Base-by-base conservation (phyloP, 345 rosid genomes). In the Euphorbia tirucalli region DNA sequence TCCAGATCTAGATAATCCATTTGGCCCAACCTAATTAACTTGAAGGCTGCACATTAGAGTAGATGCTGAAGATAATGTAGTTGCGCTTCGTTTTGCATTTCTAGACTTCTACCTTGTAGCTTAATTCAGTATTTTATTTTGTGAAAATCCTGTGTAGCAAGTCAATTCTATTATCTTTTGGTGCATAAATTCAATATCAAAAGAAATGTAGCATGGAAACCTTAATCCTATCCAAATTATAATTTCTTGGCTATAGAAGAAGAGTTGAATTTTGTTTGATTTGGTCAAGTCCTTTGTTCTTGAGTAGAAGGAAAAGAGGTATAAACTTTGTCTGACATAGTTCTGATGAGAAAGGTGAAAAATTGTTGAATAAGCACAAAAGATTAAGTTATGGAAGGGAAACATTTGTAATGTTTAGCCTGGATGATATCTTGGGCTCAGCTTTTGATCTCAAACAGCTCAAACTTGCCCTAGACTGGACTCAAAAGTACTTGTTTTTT, bases 151-250 rank as follows among this genome's bases (percentile, higher is more conserved):
- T 41, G 46, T 41, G 46, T 35, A 10, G 22, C 24, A 7, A n/a
- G 65, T 61, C 25, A 41, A 41, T 54, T 54, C 44, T 13, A 15
- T 59, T 59, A 9, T 59, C 37, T 59, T 16, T 59, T 59, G 64
- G 16, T 28, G 10, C 41, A 59, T 61, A 0, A 39, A 63, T n/a
- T 63, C 30, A 5, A 35, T 35, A 14, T 21, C 19, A 35, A 39
- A 10, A 10, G 18, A 63, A 31, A 18, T 61, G 4, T 8, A 61
- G 44, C 41, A 11, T 63, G 22, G n/a, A 37, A 63, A 10, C 49
- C 1, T 21, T 37, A 21, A 5, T 37, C 3, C 0, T 10, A 7
- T 63, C 37, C 16, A 63, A 3, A 16, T 37, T 63, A 6, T 63
- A n/a, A 63, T 37, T 37, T 63, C 41, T 16, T 37, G 49, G 14